Evolutionary conservation across 2,329 filamentous ascomycete genomes (phyloP).

Genomic region (Thielaviopsis punctulata): DNA sequence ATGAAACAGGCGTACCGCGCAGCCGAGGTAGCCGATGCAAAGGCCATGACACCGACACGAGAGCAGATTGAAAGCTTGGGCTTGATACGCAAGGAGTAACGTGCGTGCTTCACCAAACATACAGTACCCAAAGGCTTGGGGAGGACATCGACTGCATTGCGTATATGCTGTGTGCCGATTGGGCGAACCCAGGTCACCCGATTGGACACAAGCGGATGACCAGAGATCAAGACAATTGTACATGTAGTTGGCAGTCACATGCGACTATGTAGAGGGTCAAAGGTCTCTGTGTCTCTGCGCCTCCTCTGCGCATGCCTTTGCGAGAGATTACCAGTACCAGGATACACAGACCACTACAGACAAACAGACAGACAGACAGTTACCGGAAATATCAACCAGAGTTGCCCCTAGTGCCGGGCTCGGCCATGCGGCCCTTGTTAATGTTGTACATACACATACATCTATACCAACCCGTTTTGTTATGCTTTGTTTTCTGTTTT

Average conservation of each 20-base stretch:
- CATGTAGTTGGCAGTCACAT: no score
- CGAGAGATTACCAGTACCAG: slow-evolving; percentile 1
- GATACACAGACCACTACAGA: neutral
- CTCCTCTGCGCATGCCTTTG: neutral
- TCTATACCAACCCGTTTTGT: neutral
- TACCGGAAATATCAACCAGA: slow-evolving; percentile 15
- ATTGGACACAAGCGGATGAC: neutral
- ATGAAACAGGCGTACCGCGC: slow-evolving; percentile 78
- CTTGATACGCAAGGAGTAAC: slow-evolving; percentile 67
- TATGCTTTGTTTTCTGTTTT: neutral
- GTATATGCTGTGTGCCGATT: neutral
- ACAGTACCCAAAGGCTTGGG: neutral
- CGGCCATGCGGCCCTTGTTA: slow-evolving; percentile 10
- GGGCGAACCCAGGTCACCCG: neutral
- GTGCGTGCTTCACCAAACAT: slow-evolving; percentile 26
- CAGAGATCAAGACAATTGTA: no score
- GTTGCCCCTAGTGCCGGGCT: slow-evolving; percentile 8
- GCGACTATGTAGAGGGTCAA: neutral
- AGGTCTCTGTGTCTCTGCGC: neutral
- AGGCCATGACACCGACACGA: slow-evolving; percentile 66
- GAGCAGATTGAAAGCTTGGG: slow-evolving; percentile 79
- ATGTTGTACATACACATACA: slow-evolving; percentile 9
- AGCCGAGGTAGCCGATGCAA: slow-evolving; percentile 40
- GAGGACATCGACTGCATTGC: neutral
- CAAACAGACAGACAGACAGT: neutral